Evolutionary conservation across 495 filamentous ascomycete genomes (phyloP).

Genomic region (Barbatosphaeria neglecta): DNA sequence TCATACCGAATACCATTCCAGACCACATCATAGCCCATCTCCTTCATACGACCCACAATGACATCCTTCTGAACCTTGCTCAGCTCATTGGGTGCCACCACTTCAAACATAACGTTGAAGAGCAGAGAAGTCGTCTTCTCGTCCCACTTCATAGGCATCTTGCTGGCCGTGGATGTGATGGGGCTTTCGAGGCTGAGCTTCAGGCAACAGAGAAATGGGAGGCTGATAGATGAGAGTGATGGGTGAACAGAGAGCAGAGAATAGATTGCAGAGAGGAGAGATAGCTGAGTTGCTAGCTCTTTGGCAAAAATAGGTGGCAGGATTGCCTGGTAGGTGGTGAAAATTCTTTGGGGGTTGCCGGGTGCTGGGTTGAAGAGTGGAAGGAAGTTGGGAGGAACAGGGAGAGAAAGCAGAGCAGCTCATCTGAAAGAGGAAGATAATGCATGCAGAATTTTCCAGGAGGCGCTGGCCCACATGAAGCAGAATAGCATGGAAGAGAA

Average conservation of each 20-base stretch:
- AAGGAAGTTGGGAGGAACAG: no score
- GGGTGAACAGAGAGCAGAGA: neutral
- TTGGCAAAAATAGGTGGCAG: neutral
- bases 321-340: neutral
- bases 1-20: conserved; percentile 29
- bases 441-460: no score
- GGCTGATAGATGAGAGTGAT: neutral
- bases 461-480: no score
- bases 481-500: no score
- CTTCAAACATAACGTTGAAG: conserved; percentile 12
- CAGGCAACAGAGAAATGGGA: neutral
- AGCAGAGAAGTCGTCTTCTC: conserved; percentile 8
- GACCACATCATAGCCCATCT: conserved; percentile 9
- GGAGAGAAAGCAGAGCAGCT: neutral
- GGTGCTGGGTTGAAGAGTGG: neutral
- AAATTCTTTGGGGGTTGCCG: neutral
- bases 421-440: no score
- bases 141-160: conserved; percentile 9
- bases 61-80: conserved; percentile 17
- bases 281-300: no score
- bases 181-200: neutral
- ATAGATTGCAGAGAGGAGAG: neutral
- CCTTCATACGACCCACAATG: conserved; percentile 11
- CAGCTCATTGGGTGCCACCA: conserved; percentile 2
- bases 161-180: neutral